A percentile compares a stretch with the other conserved stretches of the same genome.
These are phyloP conservation scores for Tricholoma matsutake DNA, from an alignment of 768 basidiomycete species.

Conservation along the genomic window DNA sequence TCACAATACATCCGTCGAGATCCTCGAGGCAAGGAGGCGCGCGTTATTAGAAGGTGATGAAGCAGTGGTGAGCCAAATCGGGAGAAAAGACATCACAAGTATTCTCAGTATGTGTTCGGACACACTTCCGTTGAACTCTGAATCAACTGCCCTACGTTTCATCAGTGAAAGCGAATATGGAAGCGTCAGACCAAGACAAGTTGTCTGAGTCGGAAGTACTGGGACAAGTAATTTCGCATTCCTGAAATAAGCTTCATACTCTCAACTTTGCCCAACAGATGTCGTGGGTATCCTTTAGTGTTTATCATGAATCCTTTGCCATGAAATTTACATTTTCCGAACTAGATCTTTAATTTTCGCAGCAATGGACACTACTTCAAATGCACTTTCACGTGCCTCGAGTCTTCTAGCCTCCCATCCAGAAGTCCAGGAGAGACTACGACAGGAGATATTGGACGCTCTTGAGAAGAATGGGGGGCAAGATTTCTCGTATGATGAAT, in stretches of 20 bases:
- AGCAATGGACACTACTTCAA: constrained; percentile 43
- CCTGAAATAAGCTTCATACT: too few species aligned
- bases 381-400: constrained; percentile 34
- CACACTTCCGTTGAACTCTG: too few species aligned
- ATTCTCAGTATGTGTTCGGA: too few species aligned
- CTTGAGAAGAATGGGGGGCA: too few species aligned
- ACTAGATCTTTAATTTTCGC: constrained; percentile 29
- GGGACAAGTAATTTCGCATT: too few species aligned
- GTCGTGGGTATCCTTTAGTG: constrained; percentile 5
- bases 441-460: constrained; percentile 27
- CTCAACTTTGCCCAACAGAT: not conserved
- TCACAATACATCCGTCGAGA: constrained; percentile 26
- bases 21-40: constrained; percentile 34
- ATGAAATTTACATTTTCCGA: not conserved
- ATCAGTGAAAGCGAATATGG: too few species aligned
- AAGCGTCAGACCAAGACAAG: too few species aligned
- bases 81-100: too few species aligned
- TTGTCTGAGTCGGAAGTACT: too few species aligned
- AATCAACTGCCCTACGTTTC: too few species aligned
- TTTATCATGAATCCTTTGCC: not conserved
- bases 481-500: too few species aligned
- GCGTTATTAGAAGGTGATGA: constrained; percentile 26
- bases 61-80: constrained; percentile 12
- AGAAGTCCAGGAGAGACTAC: constrained; percentile 31
- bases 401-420: constrained; percentile 28